A percentile compares a stretch with the other conserved stretches of the same genome.
Conservation (phyloP, 139 green algal genomes). For the Marvania coccoides region DNA sequence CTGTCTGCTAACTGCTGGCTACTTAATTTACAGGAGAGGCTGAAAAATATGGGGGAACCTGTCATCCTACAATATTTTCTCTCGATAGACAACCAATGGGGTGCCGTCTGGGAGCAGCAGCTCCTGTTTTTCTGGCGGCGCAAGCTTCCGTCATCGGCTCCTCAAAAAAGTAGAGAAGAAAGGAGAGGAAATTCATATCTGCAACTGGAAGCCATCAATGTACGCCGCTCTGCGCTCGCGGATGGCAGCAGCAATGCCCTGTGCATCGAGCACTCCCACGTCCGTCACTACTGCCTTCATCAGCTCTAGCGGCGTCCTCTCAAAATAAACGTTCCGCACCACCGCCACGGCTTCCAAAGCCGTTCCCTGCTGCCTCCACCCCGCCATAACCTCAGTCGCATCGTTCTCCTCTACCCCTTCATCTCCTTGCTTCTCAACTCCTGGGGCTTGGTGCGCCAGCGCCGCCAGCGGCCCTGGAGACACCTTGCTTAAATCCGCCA, state of each 20-base stretch:
- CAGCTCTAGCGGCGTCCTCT: slow-evolving; percentile 20
- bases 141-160: too few relatives aligned
- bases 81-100: too few relatives aligned
- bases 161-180: too few relatives aligned
- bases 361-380: too few relatives aligned
- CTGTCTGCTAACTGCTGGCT: too few relatives aligned
- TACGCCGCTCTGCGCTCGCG: background rate
- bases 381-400: background rate
- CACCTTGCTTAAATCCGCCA: slow-evolving; percentile 3
- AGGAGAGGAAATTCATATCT: too few relatives aligned
- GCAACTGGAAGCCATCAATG: background rate
- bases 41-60: too few relatives aligned
- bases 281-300: slow-evolving; percentile 26
- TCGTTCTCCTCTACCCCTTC: background rate
- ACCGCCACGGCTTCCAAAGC: too few relatives aligned
- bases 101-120: too few relatives aligned
- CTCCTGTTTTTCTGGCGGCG: too few relatives aligned
- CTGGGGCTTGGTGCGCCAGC: background rate
- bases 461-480: background rate
- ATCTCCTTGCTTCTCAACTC: background rate
- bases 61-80: too few relatives aligned
- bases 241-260: background rate
- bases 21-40: too few relatives aligned
- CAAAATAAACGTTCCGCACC: slow-evolving; percentile 39
- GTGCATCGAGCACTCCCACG: background rate